Evolutionary conservation across 2,329 filamentous ascomycete genomes (phyloP), one percentile per base, ranked within the genome.

Genomic region (Fusarium sp.): DNA sequence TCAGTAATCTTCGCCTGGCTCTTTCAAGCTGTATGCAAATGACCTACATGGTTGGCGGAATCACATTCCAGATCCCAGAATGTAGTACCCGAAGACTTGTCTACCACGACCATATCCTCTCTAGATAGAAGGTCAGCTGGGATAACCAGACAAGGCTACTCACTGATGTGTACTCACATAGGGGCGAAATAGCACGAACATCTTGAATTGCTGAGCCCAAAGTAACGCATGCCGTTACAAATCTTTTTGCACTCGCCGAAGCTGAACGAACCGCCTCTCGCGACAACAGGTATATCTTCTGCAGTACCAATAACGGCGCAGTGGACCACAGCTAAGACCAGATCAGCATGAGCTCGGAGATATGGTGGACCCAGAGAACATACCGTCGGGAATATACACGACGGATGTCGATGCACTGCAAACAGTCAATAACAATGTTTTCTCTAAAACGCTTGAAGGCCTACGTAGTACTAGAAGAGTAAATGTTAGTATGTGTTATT

Each of bases 271-370:
- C 18, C 43, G 0, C 43, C 43, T n/a, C 6, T 28, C 4, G 4
- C 14, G 11, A 4, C 25, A n/a, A 46, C 43, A 13, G 43, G 18
- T 27, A 12, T 28, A 23, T 23, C 21, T 23, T 23, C 43, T 1
- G 25, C 20, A 6, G 16, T 46, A 11, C 55, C 55, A 3, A 34
- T 3, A 12, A 59, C 25, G 4, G 4, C 1, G 13, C 55, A 55
- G n/a, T 55, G 48, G 8, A 28, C 21, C 28, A 45, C 49, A 5
- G 4, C 37, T 55, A 9, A 3, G 0, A 11, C 0, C 4, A 14
- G 21, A 23, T 55, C 3, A 43, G 7, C 10, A 7, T 0, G 4
- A 18, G 4, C 16, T 16, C 1, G 11, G 6, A 3, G 1, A 2
- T 6, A 21, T 30, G 1, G 11, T 4, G 5, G 4, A 1, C 11